Evolutionary conservation across 805 yeast species (phyloP), one percentile per base, ranked within the genome.

Genomic region (Deakozyma indianensis): DNA sequence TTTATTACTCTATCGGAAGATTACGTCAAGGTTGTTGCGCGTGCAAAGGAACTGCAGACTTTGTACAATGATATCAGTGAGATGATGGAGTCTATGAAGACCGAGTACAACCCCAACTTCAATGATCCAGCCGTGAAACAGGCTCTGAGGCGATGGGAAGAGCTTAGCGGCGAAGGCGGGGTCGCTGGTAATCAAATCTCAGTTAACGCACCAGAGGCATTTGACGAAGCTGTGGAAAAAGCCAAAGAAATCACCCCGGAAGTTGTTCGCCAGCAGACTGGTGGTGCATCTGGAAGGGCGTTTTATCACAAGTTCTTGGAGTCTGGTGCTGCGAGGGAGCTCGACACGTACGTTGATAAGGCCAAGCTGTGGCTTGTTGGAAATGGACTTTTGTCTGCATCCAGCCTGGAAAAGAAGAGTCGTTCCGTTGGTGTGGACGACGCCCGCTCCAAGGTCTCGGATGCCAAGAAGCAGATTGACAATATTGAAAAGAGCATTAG

Each of bases 41-140:
- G 42, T 23, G 42, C 42, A 18, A 11, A 2, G 23, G 42, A 29
- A n/a, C 28, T 38, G 38, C 42, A 23, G 21, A 9, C 16, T 22
- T 2, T 18, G 24, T 48, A 50, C 41, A 23, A 40, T 2, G 45
- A 48, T 14, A 48, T 64, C 25, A 53, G 47, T 28, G 50, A 29
- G 2, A 68, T 82, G 16, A 57, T 85, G 43, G 59, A 62, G 2
- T 61, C 62, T 3, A 65, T 88, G 62, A 59, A 68, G 5, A 56
- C 66, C 2, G 72, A 73, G n/a, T 87, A 83, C 61, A 84, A 86
- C 54, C 84, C 83, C 42, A 82, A 86, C 55, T 76, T 86, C 64
- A 86, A 88, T 57, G 96, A 88, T 62, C 75, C 77, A 4, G 94
- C 88, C 0, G 96, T 88, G 18, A 85, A 85, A 59, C 72, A 68